Conservation (phyloP, 2,329 filamentous ascomycete species). For the Tolypocladium album region DNA sequence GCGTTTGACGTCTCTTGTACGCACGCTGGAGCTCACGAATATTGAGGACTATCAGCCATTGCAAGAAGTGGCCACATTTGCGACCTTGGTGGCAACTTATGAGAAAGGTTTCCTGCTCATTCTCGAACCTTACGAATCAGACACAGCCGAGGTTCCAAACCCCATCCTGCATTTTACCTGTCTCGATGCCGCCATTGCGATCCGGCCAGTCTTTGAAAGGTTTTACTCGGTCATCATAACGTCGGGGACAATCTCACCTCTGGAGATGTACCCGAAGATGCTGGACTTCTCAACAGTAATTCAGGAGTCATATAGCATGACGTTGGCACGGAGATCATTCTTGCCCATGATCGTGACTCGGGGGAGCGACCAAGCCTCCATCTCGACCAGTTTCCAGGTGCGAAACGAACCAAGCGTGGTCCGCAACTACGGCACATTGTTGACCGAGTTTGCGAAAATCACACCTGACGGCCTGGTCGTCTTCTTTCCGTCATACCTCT, state of each 20-base stretch:
- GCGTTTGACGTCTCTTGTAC: slow-evolving; percentile 82
- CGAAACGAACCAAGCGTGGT: slow-evolving; percentile 95
- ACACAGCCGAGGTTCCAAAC: slow-evolving; percentile 90
- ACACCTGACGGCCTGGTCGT: slow-evolving; percentile 98
- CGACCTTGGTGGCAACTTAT: slow-evolving; percentile 90
- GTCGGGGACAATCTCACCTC: slow-evolving; percentile 87
- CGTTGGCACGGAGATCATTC: slow-evolving; percentile 86
- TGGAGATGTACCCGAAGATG: slow-evolving; percentile 99
- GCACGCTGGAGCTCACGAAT: slow-evolving; percentile 90
- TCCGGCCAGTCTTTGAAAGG: slow-evolving; percentile 92
- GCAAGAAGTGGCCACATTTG: slow-evolving; percentile 96
- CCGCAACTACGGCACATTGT: slow-evolving; percentile 84
- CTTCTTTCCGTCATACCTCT: slow-evolving; percentile 96
- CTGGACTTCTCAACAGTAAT: slow-evolving; percentile 85
- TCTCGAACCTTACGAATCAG: slow-evolving; percentile 93
- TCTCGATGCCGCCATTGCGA: slow-evolving; percentile 92
- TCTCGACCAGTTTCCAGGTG: slow-evolving; percentile 90
- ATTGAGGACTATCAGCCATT: slow-evolving; percentile 97
- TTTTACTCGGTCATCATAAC: slow-evolving; percentile 99
- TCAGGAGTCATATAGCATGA: slow-evolving; percentile 97
- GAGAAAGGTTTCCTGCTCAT: slow-evolving; percentile 95
- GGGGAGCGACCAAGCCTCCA: slow-evolving; percentile 84
- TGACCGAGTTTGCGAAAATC: slow-evolving; percentile 91
- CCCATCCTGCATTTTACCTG: slow-evolving; percentile 96
- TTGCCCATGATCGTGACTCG: slow-evolving; percentile 95